These are phyloP conservation scores for Basidiobolus heterosporus DNA, from an alignment of 371 early-diverging fungal species.

Conservation along the genomic window DNA sequence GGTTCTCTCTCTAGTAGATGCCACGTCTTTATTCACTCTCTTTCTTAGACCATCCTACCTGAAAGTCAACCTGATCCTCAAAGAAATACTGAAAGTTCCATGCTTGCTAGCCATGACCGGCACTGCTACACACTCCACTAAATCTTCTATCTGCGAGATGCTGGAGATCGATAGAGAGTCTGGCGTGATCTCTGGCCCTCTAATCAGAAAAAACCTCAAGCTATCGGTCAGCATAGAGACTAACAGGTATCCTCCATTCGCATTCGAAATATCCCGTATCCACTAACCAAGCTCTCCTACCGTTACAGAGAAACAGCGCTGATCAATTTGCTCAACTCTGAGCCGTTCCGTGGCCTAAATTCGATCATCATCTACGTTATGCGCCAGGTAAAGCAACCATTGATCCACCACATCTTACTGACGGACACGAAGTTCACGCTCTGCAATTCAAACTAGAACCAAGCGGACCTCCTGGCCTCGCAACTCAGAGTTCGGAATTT, in stretches of 20 bases:
- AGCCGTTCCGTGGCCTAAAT: conserved; percentile 17
- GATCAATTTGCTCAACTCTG: conserved; percentile 22
- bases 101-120: conserved; percentile 72
- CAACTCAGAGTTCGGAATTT: conserved; percentile 38
- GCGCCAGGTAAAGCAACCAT: conserved; percentile 14
- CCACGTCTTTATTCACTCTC: conserved; percentile 76
- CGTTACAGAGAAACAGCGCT: conserved; percentile 20
- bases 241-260: no score
- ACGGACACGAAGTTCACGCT: no score
- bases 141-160: conserved; percentile 24
- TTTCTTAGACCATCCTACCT: conserved; percentile 51
- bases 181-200: conserved; percentile 23
- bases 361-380: conserved; percentile 46
- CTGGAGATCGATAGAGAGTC: conserved; percentile 18
- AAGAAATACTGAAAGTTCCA: conserved; percentile 17
- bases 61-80: conserved; percentile 22
- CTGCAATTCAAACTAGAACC: no score
- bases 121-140: conserved; percentile 49
- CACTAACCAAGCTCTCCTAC: no score
- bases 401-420: no score
- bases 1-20: no score
- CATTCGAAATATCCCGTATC: no score
- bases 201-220: conserved; percentile 31
- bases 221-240: conserved; percentile 20
- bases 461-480: conserved; percentile 38